Evolutionary conservation across 805 yeast species (phyloP), one percentile per base, ranked within the genome.

Genomic region (Candida incommunis): DNA sequence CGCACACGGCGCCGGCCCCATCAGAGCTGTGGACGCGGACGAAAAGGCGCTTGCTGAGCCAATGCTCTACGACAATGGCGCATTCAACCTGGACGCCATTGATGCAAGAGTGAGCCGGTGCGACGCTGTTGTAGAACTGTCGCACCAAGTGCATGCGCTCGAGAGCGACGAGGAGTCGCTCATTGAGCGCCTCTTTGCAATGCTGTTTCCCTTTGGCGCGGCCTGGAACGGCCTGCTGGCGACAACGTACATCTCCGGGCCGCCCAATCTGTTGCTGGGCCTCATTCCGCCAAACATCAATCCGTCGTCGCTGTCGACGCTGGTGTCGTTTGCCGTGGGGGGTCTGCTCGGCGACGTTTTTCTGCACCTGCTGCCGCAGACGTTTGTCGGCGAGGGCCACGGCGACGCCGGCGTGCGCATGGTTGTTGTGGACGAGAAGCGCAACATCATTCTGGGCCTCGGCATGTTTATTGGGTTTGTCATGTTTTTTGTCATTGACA

Each of bases 281-380:
- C 57, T 74, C 51, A 69, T 78, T 26, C 85, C 86, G 3, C 69
- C 78, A 0, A 59, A 69, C 23, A 75, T 78, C 41, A 63, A 71
- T 42, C 75, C 78, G 0, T 60, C 72, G 2, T 62, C 68, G 25
- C 61, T 80, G 29, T 66, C 76, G 7, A 56, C 73, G 22, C 59
- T 82, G 45, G 83, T 81, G 1, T 68, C 84, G 41, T 81, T 82
- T 63, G 88, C 90, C 13, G 71, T 78, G 42, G 92, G 92, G 41
- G 83, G 88, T 1, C 63, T 82, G 31, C 61, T 82, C 27, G 90
- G 90, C 41, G 90, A 82, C 56, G 76, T 81, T 1, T 79, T 82
- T 50, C 58, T 82, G 40, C 92, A 82, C 59, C 56, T 82, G 47
- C 60, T 82, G 41, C 92, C 92, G 2, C 82, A 79, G 54, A 73